Percentiles rank a stretch among this genome's conserved stretches.
These are phyloP conservation scores for Wallemia mellicola DNA, from an alignment of 1,284 basidiomycete genomes.

Conservation along the genomic window DNA sequence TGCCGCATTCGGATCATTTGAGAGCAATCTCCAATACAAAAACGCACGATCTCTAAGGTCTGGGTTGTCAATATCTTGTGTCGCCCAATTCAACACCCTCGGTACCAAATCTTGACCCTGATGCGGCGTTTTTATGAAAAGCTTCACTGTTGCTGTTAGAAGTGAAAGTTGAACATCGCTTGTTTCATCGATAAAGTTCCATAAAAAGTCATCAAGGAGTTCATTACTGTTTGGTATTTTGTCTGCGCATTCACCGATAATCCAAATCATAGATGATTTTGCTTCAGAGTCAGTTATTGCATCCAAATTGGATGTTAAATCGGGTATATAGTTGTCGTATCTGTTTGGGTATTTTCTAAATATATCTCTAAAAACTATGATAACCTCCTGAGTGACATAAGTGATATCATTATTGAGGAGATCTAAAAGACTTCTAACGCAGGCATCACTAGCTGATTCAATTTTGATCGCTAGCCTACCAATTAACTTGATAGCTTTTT, in stretches of 20 bases:
- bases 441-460: slow-evolving; percentile 54
- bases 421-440: slow-evolving; percentile 57
- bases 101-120: slow-evolving; percentile 70
- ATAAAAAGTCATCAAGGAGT: slow-evolving; percentile 68
- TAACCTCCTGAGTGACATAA: slow-evolving; percentile 90
- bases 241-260: slow-evolving; percentile 86
- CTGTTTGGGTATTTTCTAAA: slow-evolving; percentile 89
- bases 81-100: slow-evolving; percentile 85
- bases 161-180: slow-evolving; percentile 80
- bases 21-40: slow-evolving; percentile 97
- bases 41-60: slow-evolving; percentile 89
- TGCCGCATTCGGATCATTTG: slow-evolving; percentile 68
- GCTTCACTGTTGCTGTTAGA: slow-evolving; percentile 78
- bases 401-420: slow-evolving; percentile 79
- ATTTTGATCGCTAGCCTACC: slow-evolving; percentile 94
- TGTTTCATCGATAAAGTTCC: slow-evolving; percentile 76
- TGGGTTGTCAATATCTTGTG: slow-evolving; percentile 89
- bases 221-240: slow-evolving; percentile 90
- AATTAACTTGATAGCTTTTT: slow-evolving; percentile 86
- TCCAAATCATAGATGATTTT: slow-evolving; percentile 93
- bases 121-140: slow-evolving; percentile 84
- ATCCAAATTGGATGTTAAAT: slow-evolving; percentile 71
- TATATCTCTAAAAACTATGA: slow-evolving; percentile 93
- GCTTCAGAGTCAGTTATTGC: slow-evolving; percentile 80
- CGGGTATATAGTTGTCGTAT: slow-evolving; percentile 84